A percentile compares a stretch with the other conserved stretches of the same genome.
These are phyloP conservation scores for Fusarium gaditjirri DNA, from an alignment of 2,329 filamentous ascomycete genomes.

Conservation along the genomic window DNA sequence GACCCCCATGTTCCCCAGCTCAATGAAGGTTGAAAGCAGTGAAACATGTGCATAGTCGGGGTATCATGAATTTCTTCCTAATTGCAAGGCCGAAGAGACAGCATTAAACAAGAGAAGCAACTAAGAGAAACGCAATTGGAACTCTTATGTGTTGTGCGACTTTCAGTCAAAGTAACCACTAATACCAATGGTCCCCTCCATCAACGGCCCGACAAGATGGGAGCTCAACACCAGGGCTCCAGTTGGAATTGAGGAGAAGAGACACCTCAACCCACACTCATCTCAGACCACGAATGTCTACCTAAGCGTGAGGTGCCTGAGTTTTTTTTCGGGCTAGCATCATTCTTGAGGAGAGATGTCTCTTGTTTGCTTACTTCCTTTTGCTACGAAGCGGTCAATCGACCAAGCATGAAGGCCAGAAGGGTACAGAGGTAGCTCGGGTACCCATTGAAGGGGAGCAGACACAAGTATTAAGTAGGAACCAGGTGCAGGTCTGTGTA, in stretches of 20 bases:
- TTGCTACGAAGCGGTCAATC: conserved; percentile 34
- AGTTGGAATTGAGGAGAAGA: conserved; percentile 18
- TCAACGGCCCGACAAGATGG: conserved; percentile 33
- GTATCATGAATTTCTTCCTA: conserved; percentile 8
- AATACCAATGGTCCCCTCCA: conserved; percentile 19
- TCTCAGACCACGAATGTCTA: conserved; percentile 17
- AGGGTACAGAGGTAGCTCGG: neutral
- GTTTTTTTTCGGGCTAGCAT: conserved; percentile 2
- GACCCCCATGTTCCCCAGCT: conserved; percentile 17
- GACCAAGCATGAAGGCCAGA: neutral
- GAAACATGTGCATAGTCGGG: conserved; percentile 26
- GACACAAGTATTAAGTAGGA: conserved; percentile 39
- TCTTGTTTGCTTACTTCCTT: conserved; percentile 15
- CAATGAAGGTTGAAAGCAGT: conserved; percentile 13
- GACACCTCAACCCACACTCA: conserved; percentile 15
- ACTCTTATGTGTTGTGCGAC: conserved; percentile 13
- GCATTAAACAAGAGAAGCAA: neutral
- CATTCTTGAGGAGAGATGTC: neutral
- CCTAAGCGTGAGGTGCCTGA: conserved; percentile 8
- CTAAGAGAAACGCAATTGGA: neutral
- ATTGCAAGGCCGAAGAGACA: neutral
- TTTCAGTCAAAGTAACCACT: conserved; percentile 11
- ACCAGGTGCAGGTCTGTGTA: neutral
- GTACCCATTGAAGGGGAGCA: neutral
- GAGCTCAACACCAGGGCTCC: conserved; percentile 33